phyloP scores from a whole-genome alignment of 2,329 filamentous ascomycete species.

The Pseudopyricularia cyperi region DNA sequence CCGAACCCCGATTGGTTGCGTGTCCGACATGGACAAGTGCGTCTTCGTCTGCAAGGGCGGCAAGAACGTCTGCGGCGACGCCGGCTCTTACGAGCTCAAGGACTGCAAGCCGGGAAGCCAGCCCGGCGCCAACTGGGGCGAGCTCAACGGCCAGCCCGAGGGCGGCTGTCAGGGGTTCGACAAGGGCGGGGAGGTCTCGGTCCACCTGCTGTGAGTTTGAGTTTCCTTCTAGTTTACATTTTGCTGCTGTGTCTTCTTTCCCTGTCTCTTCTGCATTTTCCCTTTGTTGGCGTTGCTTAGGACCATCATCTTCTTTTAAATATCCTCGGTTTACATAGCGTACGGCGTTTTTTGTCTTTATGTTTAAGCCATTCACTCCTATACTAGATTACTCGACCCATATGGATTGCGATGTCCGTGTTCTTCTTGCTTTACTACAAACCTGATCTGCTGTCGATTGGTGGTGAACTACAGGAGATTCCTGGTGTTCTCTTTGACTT shows the following conservation, averaged over 20 bases:
- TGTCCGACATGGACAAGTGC: slow-evolving; percentile 25
- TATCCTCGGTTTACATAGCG: too few relatives aligned
- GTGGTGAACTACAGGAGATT: too few relatives aligned
- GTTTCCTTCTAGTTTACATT: neutral
- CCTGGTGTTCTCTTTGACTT: too few relatives aligned
- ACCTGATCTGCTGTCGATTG: too few relatives aligned
- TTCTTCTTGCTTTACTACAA: too few relatives aligned
- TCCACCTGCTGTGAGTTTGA: neutral
- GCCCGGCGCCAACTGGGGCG: slow-evolving; percentile 5
- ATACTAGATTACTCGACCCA: too few relatives aligned
- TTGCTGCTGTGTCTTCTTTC: neutral
- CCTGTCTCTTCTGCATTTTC: neutral
- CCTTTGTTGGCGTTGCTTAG: neutral
- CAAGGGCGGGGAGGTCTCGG: slow-evolving; percentile 8
- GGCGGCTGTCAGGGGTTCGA: slow-evolving; percentile 17
- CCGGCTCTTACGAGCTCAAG: slow-evolving; percentile 22
- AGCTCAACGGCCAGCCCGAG: slow-evolving; percentile 12
- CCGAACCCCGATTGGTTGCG: slow-evolving; percentile 21
- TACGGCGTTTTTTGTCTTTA: too few relatives aligned
- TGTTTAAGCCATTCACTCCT: too few relatives aligned
- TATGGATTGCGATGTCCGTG: too few relatives aligned
- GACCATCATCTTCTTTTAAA: too few relatives aligned
- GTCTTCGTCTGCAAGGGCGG: slow-evolving; percentile 25
- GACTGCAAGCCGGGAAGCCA: slow-evolving; percentile 14
- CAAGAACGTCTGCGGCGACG: slow-evolving; percentile 17